A percentile compares a stretch with the other conserved stretches of the same genome.
phyloP scores from a whole-genome alignment of 805 yeast genomes.

The Scheffersomyces stipitis region DNA sequence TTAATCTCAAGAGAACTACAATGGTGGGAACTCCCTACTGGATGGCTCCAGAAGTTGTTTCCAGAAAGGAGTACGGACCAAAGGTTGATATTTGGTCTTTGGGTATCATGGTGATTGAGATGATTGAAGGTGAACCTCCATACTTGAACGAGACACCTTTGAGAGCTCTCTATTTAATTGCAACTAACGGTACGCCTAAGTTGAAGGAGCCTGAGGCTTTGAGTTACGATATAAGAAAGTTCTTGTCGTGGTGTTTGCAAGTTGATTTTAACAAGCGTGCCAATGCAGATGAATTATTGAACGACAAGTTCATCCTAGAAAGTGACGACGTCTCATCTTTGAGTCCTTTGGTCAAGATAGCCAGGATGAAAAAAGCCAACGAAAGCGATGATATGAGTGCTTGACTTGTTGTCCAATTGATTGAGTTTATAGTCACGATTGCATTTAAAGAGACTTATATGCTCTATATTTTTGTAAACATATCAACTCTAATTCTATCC shows the following conservation, averaged over 20 bases:
- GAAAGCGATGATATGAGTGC: constrained; percentile 25
- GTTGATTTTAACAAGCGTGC: constrained; percentile 84
- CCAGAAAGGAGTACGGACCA: constrained; percentile 92
- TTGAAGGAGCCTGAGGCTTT: constrained; percentile 84
- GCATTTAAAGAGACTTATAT: no score
- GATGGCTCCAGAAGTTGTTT: constrained; percentile 99
- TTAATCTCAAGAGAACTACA: constrained; percentile 85
- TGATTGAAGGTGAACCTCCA: constrained; percentile 99
- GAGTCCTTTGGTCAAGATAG: constrained; percentile 73
- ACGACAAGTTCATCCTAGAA: constrained; percentile 61
- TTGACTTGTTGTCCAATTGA: no score
- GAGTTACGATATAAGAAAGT: constrained; percentile 62
- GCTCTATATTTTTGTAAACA: no score
- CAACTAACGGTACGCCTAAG: constrained; percentile 95
- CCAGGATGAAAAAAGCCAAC: constrained; percentile 60
- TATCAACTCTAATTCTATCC: no score
- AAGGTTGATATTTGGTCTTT: constrained; percentile 97
- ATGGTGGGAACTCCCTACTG: constrained; percentile 99
- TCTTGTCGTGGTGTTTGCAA: constrained; percentile 74
- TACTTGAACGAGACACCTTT: constrained; percentile 94
- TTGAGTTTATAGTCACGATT: no score
- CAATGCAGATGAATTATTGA: constrained; percentile 69
- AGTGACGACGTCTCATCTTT: constrained; percentile 62
- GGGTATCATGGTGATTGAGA: constrained; percentile 97
- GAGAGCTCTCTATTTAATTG: constrained; percentile 89